Evolutionary conservation across 441 rosid species (phyloP).

Genomic region (Corymbia citriodora): DNA sequence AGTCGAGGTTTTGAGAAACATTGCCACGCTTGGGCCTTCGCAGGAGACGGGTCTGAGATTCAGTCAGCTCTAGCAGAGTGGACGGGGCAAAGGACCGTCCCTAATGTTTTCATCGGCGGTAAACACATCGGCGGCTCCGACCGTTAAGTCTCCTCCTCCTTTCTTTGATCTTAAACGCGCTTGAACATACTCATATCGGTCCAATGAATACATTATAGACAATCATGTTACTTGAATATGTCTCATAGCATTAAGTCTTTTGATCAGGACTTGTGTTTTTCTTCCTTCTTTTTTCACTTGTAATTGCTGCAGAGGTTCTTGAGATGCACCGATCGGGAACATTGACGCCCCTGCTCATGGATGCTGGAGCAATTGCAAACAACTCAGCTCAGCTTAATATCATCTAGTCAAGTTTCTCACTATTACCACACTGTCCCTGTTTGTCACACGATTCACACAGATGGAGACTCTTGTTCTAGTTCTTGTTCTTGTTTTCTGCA

Average conservation of each 20-base stretch:
- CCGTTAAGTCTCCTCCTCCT: not conserved
- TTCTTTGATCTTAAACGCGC: not conserved
- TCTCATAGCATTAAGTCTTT: not conserved
- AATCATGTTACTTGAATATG: not conserved
- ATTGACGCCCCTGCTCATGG: conserved; percentile 44
- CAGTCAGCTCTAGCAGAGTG: conserved; percentile 8
- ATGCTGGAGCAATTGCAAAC: conserved; percentile 40
- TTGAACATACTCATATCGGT: not conserved
- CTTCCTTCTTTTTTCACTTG: not conserved
- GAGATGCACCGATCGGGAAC: conserved; percentile 47
- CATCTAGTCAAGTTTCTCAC: not conserved
- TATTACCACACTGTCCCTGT: not conserved
- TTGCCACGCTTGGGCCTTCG: not conserved
- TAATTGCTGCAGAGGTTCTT: conserved; percentile 31
- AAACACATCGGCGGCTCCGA: conserved; percentile 12
- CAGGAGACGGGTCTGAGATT: conserved; percentile 4
- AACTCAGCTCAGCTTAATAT: not conserved
- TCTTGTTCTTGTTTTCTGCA: not conserved
- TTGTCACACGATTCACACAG: not conserved
- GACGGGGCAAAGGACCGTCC: conserved; percentile 10
- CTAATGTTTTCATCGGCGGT: conserved; percentile 10
- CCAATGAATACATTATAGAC: not conserved
- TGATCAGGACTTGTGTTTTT: not conserved
- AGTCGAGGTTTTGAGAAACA: not conserved
- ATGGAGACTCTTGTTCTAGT: not conserved